Evolutionary conservation across 352 stramenopile species (phyloP).

Genomic region (Phytophthora tubulina): DNA sequence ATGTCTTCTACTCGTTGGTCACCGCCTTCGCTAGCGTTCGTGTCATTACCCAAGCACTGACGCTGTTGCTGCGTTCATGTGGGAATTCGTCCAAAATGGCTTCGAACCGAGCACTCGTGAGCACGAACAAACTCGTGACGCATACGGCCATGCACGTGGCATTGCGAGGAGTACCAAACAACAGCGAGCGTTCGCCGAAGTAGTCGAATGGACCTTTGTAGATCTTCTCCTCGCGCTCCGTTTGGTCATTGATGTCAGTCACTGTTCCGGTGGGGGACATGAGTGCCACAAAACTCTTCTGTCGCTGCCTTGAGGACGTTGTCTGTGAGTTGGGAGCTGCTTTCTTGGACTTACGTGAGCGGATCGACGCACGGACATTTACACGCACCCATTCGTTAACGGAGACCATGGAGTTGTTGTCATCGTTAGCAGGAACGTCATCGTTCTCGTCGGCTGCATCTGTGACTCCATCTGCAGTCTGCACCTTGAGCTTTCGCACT

Average conservation of each 20-base stretch:
- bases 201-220: slow-evolving; percentile 82
- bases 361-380: slow-evolving; percentile 25
- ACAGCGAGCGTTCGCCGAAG: slow-evolving; percentile 78
- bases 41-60: slow-evolving; percentile 75
- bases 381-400: slow-evolving; percentile 48
- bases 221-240: slow-evolving; percentile 64
- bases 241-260: slow-evolving; percentile 44
- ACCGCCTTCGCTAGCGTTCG: slow-evolving; percentile 20
- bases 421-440: slow-evolving; percentile 6
- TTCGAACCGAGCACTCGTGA: slow-evolving; percentile 72
- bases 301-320: slow-evolving; percentile 6
- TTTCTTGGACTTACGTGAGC: slow-evolving; percentile 26
- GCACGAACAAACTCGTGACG: slow-evolving; percentile 77
- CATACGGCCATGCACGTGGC: slow-evolving; percentile 75
- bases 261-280: slow-evolving; percentile 33
- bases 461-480: neutral
- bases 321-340: neutral
- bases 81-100: slow-evolving; percentile 76
- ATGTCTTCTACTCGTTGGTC: slow-evolving; percentile 2
- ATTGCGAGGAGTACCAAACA: slow-evolving; percentile 76
- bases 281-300: slow-evolving; percentile 34
- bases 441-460: slow-evolving; percentile 16
- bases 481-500: slow-evolving; percentile 33
- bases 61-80: slow-evolving; percentile 60
- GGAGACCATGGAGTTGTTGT: slow-evolving; percentile 32